phyloP scores from a whole-genome alignment of 1,139 yeast species.

The Debaryomycetaceae sp. region DNA sequence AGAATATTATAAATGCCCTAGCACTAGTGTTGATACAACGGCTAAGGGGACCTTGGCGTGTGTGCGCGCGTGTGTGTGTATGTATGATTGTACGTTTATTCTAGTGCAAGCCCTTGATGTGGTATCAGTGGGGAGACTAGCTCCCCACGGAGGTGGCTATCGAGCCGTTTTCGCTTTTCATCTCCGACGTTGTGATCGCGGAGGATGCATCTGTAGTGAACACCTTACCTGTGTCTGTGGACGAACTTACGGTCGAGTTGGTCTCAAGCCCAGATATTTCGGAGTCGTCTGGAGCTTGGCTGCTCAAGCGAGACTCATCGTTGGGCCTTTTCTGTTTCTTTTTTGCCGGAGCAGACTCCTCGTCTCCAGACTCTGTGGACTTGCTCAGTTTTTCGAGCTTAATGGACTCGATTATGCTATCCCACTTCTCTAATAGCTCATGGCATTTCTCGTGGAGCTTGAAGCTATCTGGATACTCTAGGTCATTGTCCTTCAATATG shows the following conservation, averaged over 20 bases:
- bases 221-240: background rate
- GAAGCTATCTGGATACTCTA: constrained; percentile 45
- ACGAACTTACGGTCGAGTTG: constrained; percentile 2
- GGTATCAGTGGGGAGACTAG: constrained; percentile 1
- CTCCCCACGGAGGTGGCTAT: constrained; percentile 2
- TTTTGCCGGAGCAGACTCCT: background rate
- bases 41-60: no score
- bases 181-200: background rate
- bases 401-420: constrained; percentile 31
- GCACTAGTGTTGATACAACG: no score
- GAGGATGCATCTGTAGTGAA: background rate
- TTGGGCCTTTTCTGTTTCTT: constrained; percentile 1
- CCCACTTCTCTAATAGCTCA: constrained; percentile 46
- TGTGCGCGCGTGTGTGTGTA: no score
- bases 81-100: no score
- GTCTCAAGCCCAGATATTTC: constrained; percentile 24
- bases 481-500: constrained; percentile 38
- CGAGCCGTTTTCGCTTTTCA: constrained; percentile 1
- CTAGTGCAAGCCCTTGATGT: no score
- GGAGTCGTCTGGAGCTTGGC: constrained; percentile 28
- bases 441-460: constrained; percentile 46
- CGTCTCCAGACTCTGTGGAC: background rate
- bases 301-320: constrained; percentile 8
- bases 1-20: no score
- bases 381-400: constrained; percentile 28